A percentile compares a stretch with the other conserved stretches of the same genome.
These are phyloP conservation scores for Corynascus novoguineensis DNA, from an alignment of 495 filamentous ascomycete species.

Conservation along the genomic window DNA sequence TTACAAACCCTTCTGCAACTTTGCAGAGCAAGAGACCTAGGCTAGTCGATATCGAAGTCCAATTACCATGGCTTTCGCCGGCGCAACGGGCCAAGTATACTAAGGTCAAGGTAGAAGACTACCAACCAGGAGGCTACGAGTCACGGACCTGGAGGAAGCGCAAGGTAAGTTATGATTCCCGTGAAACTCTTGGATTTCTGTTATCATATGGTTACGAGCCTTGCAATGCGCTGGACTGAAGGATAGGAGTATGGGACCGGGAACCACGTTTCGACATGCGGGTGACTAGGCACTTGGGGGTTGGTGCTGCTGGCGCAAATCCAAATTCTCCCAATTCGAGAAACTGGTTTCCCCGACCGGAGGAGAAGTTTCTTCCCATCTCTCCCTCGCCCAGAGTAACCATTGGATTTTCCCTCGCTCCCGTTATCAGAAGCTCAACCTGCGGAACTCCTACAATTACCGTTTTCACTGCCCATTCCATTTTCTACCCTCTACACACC, in stretches of 20 bases:
- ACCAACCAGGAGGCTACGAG: background rate
- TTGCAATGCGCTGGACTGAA: too few species aligned
- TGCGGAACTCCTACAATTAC: background rate
- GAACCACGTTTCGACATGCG: too few species aligned
- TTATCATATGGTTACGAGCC: background rate
- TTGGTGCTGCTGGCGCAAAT: too few species aligned
- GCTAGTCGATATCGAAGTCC: slow-evolving; percentile 23
- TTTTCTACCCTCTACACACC: background rate
- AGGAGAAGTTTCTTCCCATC: too few species aligned
- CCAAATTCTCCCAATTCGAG: too few species aligned
- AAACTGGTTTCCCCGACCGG: too few species aligned
- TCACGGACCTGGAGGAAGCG: slow-evolving; percentile 7
- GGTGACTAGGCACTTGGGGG: too few species aligned
- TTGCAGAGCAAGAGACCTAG: background rate
- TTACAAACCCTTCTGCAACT: background rate
- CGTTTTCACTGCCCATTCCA: background rate
- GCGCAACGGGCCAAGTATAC: slow-evolving; percentile 12
- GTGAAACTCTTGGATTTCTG: background rate
- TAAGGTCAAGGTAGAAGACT: slow-evolving; percentile 19
- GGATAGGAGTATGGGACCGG: too few species aligned
- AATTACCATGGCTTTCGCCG: slow-evolving; percentile 19
- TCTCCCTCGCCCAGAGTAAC: background rate
- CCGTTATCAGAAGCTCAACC: too few species aligned
- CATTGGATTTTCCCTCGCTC: background rate
- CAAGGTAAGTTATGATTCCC: slow-evolving; percentile 19